phyloP scores from a whole-genome alignment of 345 rosid genomes.

The Punica granatum region DNA sequence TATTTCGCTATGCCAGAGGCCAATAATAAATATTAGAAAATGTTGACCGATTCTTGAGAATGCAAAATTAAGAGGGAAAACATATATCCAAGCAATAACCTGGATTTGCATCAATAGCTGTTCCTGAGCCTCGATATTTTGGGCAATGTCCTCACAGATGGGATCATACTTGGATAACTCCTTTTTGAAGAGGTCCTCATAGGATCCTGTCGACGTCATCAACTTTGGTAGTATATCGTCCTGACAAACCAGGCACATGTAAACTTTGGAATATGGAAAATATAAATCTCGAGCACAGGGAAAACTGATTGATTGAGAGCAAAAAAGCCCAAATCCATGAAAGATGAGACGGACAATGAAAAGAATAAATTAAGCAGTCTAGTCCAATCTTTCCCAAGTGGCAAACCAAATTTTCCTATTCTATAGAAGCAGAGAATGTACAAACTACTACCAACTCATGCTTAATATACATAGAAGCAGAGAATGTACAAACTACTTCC shows the following conservation, averaged over 20 bases:
- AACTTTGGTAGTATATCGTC: slow-evolving; percentile 95
- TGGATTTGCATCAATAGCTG: slow-evolving; percentile 83
- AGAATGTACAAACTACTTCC: no score
- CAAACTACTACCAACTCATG: no score
- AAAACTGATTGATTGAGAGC: not conserved
- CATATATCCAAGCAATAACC: slow-evolving; percentile 30
- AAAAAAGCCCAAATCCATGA: not conserved
- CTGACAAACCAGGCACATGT: slow-evolving; percentile 36
- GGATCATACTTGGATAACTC: slow-evolving; percentile 85
- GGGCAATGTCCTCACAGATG: slow-evolving; percentile 76
- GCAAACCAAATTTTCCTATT: not conserved
- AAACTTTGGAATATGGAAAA: not conserved
- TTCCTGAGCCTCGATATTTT: slow-evolving; percentile 89
- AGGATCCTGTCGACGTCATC: slow-evolving; percentile 84
- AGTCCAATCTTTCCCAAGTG: not conserved
- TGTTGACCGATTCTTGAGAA: not conserved
- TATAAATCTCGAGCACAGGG: not conserved
- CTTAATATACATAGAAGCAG: no score
- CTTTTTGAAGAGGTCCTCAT: slow-evolving; percentile 92
- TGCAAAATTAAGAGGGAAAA: not conserved
- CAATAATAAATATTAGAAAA: not conserved
- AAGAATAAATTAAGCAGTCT: not conserved
- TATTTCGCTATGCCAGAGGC: not conserved
- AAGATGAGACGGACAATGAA: not conserved
- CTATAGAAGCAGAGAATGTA: not conserved